Percentiles rank a stretch among this genome's conserved stretches.
Evolutionary conservation across 2,329 filamentous ascomycete species (phyloP).

Genomic region (Tolypocladium nubicola): DNA sequence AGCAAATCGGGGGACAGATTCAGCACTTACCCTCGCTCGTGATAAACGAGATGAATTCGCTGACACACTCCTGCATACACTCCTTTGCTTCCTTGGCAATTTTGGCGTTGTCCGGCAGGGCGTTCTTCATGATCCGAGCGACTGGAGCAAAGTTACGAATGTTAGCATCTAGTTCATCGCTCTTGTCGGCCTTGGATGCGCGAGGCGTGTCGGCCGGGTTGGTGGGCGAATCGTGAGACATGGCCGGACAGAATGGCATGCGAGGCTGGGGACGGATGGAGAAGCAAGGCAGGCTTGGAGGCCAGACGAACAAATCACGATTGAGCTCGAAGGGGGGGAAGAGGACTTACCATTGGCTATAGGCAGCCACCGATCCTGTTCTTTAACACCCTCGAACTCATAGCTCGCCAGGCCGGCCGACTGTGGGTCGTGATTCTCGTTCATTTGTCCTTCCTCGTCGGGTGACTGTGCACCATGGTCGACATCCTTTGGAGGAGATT

Average conservation of each 20-base stretch:
- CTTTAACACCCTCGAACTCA: conserved; percentile 93
- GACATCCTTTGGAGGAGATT: conserved; percentile 90
- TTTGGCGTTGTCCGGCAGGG: conserved; percentile 94
- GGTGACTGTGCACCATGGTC: conserved; percentile 87
- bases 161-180: conserved; percentile 70
- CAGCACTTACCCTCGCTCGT: conserved; percentile 80
- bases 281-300: conserved; percentile 8
- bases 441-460: conserved; percentile 92
- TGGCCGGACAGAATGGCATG: conserved; percentile 31
- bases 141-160: conserved; percentile 93
- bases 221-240: conserved; percentile 49
- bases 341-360: conserved; percentile 96
- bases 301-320: conserved; percentile 32
- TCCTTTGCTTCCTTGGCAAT: conserved; percentile 99
- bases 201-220: conserved; percentile 37
- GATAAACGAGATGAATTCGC: conserved; percentile 99
- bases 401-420: conserved; percentile 59
- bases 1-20: background rate
- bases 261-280: conserved; percentile 15
- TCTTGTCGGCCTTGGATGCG: conserved; percentile 36
- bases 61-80: conserved; percentile 99
- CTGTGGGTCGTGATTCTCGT: conserved; percentile 73
- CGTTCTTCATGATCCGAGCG: conserved; percentile 97
- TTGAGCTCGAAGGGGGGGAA: conserved; percentile 15
- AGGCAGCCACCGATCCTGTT: conserved; percentile 98